Base-by-base conservation (phyloP, 192 early-diverging fungal genomes). In the Funneliformis mosseae region DNA sequence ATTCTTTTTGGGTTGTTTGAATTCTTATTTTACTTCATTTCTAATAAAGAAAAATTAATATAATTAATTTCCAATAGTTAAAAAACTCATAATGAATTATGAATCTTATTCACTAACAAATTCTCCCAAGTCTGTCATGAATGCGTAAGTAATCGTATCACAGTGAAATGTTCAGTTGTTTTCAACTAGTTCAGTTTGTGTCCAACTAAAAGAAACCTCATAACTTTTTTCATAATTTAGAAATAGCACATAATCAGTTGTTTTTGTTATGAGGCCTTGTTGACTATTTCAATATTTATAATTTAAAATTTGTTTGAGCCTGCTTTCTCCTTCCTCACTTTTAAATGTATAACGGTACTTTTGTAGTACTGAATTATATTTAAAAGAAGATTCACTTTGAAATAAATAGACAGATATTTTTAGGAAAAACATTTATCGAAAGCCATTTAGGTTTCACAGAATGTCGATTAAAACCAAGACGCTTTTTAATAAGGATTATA, bases 351-450 rank as follows among this genome's bases (percentile, higher is more conserved):
- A 67, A 38, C 2, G 33, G 5, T 67, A 67, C 33, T 67, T 38
- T 67, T 3, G 28, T 27, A 33, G 11, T 18, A 10, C 4, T 18
- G 14, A 12, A 67, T 16, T 67, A 67, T 67, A 67, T 18, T 11
- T 4, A 27, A 67, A 67, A 67, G 27, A 23, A 38, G 64, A 27
- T 33, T 66, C 63, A 66, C 28, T 16, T 25, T 66, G 23, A 66
- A 66, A 66, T 28, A 66, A 11, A 28, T 50, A 25, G 28, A 66
- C 63, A 66, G 8, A 66, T 66, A 33, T n/a, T 66, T 66, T 66
- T 9, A 2, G 10, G 28, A 33, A 66, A 66, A 12, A 10, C 11
- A 12, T 66, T 8, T 12, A 66, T 66, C 9, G 9, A 16, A 66
- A 66, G 25, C 4, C 14, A 4, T 33, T 38, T 66, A 0, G 63